A percentile compares a stretch with the other conserved stretches of the same genome.
These are phyloP conservation scores for Dovyalis caffra DNA, from an alignment of 345 rosid genomes.

Conservation along the genomic window DNA sequence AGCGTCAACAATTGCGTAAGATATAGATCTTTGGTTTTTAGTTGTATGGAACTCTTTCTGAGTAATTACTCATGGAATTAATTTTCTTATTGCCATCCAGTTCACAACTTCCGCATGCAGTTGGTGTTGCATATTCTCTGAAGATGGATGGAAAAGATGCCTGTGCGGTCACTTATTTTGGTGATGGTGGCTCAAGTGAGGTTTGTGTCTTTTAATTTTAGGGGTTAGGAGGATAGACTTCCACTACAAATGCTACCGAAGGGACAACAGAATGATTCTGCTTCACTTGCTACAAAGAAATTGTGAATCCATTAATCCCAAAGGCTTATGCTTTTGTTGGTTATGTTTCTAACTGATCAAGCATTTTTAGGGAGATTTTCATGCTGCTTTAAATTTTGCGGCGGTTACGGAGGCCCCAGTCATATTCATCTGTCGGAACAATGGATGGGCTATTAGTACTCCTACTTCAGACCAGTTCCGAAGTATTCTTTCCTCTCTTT, in stretches of 20 bases:
- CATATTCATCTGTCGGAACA: constrained; percentile 77
- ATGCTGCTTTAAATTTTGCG: constrained; percentile 71
- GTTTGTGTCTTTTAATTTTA: constrained; percentile 24
- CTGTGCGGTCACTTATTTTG: constrained; percentile 67
- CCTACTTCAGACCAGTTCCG: constrained; percentile 81
- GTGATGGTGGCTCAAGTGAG: constrained; percentile 90
- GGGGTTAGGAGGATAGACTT: not conserved
- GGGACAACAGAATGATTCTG: not conserved
- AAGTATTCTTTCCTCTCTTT: constrained; percentile 51
- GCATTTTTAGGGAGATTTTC: constrained; percentile 71
- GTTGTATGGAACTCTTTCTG: not conserved
- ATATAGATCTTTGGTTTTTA: constrained; percentile 6
- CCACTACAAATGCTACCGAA: no score
- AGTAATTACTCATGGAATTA: not conserved
- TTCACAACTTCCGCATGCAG: constrained; percentile 81
- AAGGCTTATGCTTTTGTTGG: not conserved
- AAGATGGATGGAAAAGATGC: constrained; percentile 79
- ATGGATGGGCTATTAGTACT: constrained; percentile 92
- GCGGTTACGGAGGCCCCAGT: constrained; percentile 81
- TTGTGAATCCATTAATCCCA: not conserved
- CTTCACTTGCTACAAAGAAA: not conserved
- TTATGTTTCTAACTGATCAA: constrained; percentile 17
- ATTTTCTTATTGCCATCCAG: constrained; percentile 32
- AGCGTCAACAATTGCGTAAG: constrained; percentile 62
- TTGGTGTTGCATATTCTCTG: constrained; percentile 87